Evolutionary conservation across 2,329 filamentous ascomycete species (phyloP).

Genomic region (Arthrobotrys conoides): DNA sequence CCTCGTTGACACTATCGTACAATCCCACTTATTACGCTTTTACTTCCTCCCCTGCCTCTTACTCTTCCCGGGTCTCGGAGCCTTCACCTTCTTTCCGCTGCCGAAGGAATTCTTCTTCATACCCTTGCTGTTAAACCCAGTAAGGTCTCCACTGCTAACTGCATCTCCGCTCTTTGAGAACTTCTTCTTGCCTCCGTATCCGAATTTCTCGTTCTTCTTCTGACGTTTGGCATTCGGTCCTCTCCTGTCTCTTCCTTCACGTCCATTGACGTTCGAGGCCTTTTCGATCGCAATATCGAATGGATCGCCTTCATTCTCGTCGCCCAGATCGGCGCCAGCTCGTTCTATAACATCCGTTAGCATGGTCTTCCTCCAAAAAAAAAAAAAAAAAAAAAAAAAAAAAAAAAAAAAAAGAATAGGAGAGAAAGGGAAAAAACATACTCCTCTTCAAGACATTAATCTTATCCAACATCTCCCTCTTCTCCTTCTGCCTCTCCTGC

Average conservation of each 20-base stretch:
- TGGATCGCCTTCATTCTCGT: conserved; percentile 83
- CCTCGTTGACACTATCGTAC: conserved; percentile 41
- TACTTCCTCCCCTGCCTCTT: conserved; percentile 64
- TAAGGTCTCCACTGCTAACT: conserved; percentile 82
- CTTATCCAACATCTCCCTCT: conserved; percentile 93
- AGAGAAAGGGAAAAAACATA: conserved; percentile 76
- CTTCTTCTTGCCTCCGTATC: conserved; percentile 95
- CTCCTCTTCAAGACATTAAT: conserved; percentile 95
- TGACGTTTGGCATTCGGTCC: conserved; percentile 79
- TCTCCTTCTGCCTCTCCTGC: conserved; percentile 92
- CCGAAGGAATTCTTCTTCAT: conserved; percentile 61
- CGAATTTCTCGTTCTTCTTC: conserved; percentile 95
- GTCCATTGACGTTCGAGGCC: conserved; percentile 71
- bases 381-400: conserved; percentile 28
- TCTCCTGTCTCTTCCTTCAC: conserved; percentile 64
- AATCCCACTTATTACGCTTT: neutral
- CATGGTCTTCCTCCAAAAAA: conserved; percentile 5
- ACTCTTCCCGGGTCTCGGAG: conserved; percentile 67
- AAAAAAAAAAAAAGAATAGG: conserved; percentile 30
- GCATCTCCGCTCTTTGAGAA: conserved; percentile 92
- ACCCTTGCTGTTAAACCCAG: conserved; percentile 80
- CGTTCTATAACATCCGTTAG: conserved; percentile 75
- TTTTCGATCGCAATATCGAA: conserved; percentile 91
- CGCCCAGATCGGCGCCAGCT: conserved; percentile 77
- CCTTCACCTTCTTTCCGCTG: conserved; percentile 64